These are phyloP conservation scores for Phytophthora nicotianae DNA, from an alignment of 352 stramenopile genomes.

Conservation along the genomic window DNA sequence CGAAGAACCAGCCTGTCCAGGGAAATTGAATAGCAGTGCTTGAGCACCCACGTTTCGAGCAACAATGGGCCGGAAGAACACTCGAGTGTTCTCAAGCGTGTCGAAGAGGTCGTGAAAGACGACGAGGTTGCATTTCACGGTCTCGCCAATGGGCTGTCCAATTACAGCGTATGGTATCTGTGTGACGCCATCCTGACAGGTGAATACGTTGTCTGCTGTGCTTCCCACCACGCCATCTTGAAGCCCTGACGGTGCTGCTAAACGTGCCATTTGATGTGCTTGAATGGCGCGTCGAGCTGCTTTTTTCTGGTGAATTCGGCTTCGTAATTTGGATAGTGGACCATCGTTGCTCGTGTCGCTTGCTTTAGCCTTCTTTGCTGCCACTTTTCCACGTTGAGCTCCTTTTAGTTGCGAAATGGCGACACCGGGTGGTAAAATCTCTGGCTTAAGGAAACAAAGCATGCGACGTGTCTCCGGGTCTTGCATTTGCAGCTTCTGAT, in stretches of 20 bases:
- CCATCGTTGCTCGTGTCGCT: conserved; percentile 4
- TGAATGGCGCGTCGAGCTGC: conserved; percentile 62
- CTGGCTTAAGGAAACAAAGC: conserved; percentile 58
- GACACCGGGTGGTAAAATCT: conserved; percentile 42
- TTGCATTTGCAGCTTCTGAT: conserved; percentile 39
- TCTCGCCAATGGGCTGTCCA: conserved; percentile 64
- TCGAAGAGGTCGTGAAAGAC: conserved; percentile 95
- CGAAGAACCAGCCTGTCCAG: conserved; percentile 84
- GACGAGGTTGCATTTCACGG: conserved; percentile 86
- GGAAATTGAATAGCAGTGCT: conserved; percentile 92
- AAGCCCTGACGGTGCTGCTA: conserved; percentile 54
- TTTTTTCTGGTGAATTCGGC: conserved; percentile 32
- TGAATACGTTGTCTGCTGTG: conserved; percentile 53
- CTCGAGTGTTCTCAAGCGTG: conserved; percentile 88
- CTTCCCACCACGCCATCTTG: conserved; percentile 33
- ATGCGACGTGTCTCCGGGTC: conserved; percentile 49
- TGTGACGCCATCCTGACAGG: conserved; percentile 76
- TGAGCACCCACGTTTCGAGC: conserved; percentile 80
- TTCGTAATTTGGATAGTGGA: conserved; percentile 15
- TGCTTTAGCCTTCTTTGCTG: conserved; percentile 2
- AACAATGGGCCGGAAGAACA: conserved; percentile 88
- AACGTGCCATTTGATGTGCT: conserved; percentile 74
- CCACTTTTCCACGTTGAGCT: neutral
- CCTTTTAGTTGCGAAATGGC: conserved; percentile 16
- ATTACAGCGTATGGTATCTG: conserved; percentile 84